phyloP scores from a whole-genome alignment of 805 yeast genomes.

The Ogataea zsoltii region DNA sequence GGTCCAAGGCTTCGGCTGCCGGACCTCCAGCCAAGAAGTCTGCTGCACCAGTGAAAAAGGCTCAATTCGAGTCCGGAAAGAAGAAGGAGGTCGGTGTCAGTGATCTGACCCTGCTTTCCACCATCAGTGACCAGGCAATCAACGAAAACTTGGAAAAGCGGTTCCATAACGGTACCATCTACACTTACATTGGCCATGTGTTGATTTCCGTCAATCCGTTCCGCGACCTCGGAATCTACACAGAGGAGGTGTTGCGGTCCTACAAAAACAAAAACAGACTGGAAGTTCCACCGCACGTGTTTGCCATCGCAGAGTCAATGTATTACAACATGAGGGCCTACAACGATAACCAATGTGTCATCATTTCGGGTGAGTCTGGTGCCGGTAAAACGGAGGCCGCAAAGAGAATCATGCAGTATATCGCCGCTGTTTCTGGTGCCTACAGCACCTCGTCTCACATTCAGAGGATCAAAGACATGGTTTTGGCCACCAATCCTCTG shows the following conservation, averaged over 20 bases:
- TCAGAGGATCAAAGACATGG: constrained; percentile 92
- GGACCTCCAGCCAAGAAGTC: constrained; percentile 56
- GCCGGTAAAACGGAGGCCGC: constrained; percentile 99
- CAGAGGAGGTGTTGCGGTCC: constrained; percentile 68
- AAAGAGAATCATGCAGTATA: constrained; percentile 95
- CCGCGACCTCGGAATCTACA: constrained; percentile 93
- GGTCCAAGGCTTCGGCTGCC: constrained; percentile 48
- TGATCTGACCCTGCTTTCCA: constrained; percentile 85
- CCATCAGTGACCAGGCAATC: constrained; percentile 88
- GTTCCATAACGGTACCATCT: constrained; percentile 85
- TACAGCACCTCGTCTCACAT: constrained; percentile 64
- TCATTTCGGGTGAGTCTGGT: constrained; percentile 96
- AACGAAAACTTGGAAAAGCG: constrained; percentile 88
- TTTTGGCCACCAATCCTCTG: constrained; percentile 92
- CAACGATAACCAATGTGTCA: constrained; percentile 94
- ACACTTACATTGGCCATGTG: constrained; percentile 92
- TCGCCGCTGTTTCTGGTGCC: constrained; percentile 83
- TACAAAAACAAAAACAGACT: constrained; percentile 91
- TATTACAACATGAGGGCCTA: constrained; percentile 93
- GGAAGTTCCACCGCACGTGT: constrained; percentile 98
- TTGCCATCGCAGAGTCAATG: constrained; percentile 96
- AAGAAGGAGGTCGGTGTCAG: constrained; percentile 98
- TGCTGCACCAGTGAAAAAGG: constrained; percentile 67
- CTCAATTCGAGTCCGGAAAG: constrained; percentile 82
- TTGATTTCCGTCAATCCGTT: constrained; percentile 96